These are phyloP conservation scores for Dothistroma septosporum DNA, from an alignment of 2,329 filamentous ascomycete species.

Conservation along the genomic window DNA sequence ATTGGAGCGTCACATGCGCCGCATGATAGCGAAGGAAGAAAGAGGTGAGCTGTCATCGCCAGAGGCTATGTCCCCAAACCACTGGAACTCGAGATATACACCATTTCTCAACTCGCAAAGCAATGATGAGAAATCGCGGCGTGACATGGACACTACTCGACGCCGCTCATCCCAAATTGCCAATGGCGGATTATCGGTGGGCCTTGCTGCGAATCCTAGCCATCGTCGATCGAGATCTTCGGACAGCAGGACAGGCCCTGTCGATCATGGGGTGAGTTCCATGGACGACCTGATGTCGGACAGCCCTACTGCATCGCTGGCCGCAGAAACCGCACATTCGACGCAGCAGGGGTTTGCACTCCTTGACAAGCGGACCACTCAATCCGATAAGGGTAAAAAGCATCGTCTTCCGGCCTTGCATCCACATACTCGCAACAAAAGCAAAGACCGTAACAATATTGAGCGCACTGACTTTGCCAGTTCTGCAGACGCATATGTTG, in stretches of 20 bases:
- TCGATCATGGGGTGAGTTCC: slow-evolving; percentile 13
- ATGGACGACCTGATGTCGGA: slow-evolving; percentile 15
- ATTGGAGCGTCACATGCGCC: slow-evolving; percentile 43
- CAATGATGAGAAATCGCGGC: slow-evolving; percentile 7
- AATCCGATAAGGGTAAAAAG: slow-evolving; percentile 34
- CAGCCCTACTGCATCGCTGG: slow-evolving; percentile 15
- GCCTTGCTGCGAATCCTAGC: slow-evolving; percentile 3
- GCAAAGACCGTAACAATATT: slow-evolving; percentile 33
- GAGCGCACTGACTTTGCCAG: slow-evolving; percentile 32
- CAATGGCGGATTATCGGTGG: slow-evolving; percentile 22
- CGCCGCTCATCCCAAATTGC: slow-evolving; percentile 12
- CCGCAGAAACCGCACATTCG: slow-evolving; percentile 29
- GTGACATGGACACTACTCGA: background rate
- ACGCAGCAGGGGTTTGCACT: slow-evolving; percentile 20
- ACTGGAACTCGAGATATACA: slow-evolving; percentile 32
- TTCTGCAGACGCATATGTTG: slow-evolving; percentile 1
- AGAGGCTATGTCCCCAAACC: slow-evolving; percentile 41
- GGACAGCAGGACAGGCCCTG: slow-evolving; percentile 17
- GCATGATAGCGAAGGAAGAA: slow-evolving; percentile 43
- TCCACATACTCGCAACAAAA: slow-evolving; percentile 31
- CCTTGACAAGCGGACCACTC: slow-evolving; percentile 19
- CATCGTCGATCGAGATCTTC: slow-evolving; percentile 23
- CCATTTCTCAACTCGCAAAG: slow-evolving; percentile 19
- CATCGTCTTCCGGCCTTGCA: slow-evolving; percentile 40
- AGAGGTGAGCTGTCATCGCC: slow-evolving; percentile 36